These are phyloP conservation scores for Aeminium ludgeri DNA, from an alignment of 495 filamentous ascomycete species.

Conservation along the genomic window DNA sequence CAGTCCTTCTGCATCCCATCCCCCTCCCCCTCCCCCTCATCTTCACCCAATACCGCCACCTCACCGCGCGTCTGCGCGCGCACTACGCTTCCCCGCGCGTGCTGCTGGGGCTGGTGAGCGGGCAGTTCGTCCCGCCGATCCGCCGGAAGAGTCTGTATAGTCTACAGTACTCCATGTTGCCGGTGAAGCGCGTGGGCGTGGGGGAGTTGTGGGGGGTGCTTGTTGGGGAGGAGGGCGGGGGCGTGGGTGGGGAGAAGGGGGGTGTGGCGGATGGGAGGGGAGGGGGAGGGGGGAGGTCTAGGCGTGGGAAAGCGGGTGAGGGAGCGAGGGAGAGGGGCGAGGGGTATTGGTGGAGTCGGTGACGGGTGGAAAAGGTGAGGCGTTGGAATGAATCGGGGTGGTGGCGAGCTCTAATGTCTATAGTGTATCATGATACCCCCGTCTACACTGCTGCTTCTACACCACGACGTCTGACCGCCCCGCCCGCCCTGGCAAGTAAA, in stretches of 20 bases:
- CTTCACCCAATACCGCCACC: slow-evolving; percentile 95
- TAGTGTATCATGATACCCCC: too few relatives aligned
- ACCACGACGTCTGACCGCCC: too few relatives aligned
- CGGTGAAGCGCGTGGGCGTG: slow-evolving; percentile 60
- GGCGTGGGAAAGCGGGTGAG: too few relatives aligned
- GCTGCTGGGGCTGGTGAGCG: slow-evolving; percentile 70
- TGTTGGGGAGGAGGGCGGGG: background rate
- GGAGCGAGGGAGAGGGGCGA: background rate
- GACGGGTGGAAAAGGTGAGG: too few relatives aligned
- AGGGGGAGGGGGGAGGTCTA: background rate
- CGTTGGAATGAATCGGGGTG: too few relatives aligned
- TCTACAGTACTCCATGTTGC: slow-evolving; percentile 96
- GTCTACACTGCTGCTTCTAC: too few relatives aligned
- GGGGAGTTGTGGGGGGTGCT: slow-evolving; percentile 63
- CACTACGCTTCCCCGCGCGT: slow-evolving; percentile 87
- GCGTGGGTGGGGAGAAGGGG: background rate
- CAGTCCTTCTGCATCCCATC: too few relatives aligned
- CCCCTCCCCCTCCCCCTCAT: slow-evolving; percentile 79
- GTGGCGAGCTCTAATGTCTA: too few relatives aligned
- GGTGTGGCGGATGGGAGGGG: background rate
- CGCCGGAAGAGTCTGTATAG: slow-evolving; percentile 89
- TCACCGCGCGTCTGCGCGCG: slow-evolving; percentile 77
- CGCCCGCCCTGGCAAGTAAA: too few relatives aligned
- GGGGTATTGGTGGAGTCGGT: slow-evolving; percentile 1
- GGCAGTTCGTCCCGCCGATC: slow-evolving; percentile 72